phyloP scores from a whole-genome alignment of 768 basidiomycete species.

The Mycena polygramma region DNA sequence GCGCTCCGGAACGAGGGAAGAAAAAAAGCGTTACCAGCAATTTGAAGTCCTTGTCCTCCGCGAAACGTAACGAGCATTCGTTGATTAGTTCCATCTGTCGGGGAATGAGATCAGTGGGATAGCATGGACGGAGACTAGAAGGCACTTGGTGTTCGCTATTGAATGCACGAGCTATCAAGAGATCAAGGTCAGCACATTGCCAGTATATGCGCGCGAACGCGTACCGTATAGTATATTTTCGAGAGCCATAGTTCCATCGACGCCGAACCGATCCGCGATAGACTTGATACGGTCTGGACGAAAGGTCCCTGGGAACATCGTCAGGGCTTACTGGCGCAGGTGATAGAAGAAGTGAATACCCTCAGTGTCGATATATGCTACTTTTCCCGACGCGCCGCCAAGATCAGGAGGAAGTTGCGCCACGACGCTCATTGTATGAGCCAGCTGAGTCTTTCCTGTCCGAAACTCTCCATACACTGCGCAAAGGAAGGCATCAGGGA shows the following conservation, averaged over 20 bases:
- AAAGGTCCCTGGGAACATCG: constrained; percentile 76
- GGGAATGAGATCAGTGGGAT: constrained; percentile 14
- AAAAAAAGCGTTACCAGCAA: constrained; percentile 64
- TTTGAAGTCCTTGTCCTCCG: constrained; percentile 89
- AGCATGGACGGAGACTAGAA: constrained; percentile 4
- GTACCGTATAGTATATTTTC: constrained; percentile 94
- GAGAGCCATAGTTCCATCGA: constrained; percentile 88
- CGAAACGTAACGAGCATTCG: constrained; percentile 88
- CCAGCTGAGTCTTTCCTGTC: constrained; percentile 96
- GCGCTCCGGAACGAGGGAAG: neutral
- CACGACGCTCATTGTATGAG: constrained; percentile 94
- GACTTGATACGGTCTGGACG: constrained; percentile 93
- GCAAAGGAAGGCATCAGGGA: constrained; percentile 6
- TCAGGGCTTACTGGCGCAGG: constrained; percentile 22
- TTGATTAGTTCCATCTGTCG: constrained; percentile 91
- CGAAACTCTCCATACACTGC: constrained; percentile 96
- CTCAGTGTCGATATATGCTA: constrained; percentile 94
- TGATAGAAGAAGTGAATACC: constrained; percentile 52
- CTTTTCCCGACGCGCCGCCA: constrained; percentile 93
- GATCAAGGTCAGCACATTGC: constrained; percentile 4
- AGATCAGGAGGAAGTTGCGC: constrained; percentile 90
- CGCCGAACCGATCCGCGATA: constrained; percentile 94
- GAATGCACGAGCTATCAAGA: constrained; percentile 81
- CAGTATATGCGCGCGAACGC: neutral
- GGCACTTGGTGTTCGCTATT: constrained; percentile 92